phyloP scores from a whole-genome alignment of 257 asterid species.

The Cruciata laevipes region DNA sequence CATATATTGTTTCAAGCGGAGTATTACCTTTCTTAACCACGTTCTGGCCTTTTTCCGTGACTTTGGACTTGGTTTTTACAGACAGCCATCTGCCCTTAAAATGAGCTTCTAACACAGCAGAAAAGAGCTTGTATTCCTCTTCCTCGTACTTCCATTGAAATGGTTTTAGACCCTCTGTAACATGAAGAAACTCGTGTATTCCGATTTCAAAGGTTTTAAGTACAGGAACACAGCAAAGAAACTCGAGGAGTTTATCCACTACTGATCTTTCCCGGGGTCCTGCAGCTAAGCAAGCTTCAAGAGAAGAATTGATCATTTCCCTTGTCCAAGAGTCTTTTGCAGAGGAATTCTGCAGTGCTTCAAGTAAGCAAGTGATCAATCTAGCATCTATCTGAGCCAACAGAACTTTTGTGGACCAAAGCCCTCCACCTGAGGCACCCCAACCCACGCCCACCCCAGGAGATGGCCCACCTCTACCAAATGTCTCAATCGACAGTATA shows the following conservation, averaged over 20 bases:
- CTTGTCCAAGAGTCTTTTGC: slow-evolving; percentile 25
- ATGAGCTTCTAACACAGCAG: slow-evolving; percentile 63
- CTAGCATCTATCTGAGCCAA: slow-evolving; percentile 66
- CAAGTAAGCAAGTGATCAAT: slow-evolving; percentile 52
- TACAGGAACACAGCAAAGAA: slow-evolving; percentile 55
- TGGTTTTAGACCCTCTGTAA: slow-evolving; percentile 28
- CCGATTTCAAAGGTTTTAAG: slow-evolving; percentile 49
- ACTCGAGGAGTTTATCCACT: slow-evolving; percentile 47
- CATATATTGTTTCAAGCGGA: slow-evolving; percentile 65
- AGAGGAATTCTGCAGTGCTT: slow-evolving; percentile 23
- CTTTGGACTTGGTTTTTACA: slow-evolving; percentile 42
- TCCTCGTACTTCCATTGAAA: slow-evolving; percentile 59
- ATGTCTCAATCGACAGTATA: slow-evolving; percentile 45
- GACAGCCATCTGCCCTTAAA: slow-evolving; percentile 69
- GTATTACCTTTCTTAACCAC: slow-evolving; percentile 28
- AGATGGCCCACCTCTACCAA: slow-evolving; percentile 93
- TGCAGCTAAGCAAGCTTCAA: slow-evolving; percentile 47
- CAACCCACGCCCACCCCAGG: slow-evolving; percentile 99
- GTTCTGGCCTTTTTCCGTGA: slow-evolving; percentile 23
- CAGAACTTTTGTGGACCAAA: slow-evolving; percentile 62
- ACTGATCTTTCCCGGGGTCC: slow-evolving; percentile 50
- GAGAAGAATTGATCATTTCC: slow-evolving; percentile 43
- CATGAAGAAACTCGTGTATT: slow-evolving; percentile 40
- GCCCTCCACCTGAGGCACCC: slow-evolving; percentile 94
- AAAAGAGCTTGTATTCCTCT: slow-evolving; percentile 45